Evolutionary conservation across 176 grass and related monocot species (phyloP).

Genomic region (Aegilops longissima): DNA sequence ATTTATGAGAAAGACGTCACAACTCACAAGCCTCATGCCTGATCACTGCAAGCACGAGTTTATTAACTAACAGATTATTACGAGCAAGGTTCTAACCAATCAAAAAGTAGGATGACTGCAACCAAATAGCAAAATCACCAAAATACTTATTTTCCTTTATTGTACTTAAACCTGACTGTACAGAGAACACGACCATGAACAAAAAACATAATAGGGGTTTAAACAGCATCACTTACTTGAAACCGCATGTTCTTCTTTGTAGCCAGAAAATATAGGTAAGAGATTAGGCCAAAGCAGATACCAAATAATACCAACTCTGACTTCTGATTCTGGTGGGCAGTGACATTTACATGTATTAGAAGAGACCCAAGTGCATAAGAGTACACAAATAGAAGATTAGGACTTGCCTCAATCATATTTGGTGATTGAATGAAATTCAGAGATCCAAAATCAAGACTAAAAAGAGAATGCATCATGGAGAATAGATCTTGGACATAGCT

Average conservation of each 20-base stretch:
- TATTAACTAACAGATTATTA: not conserved
- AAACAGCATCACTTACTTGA: constrained; percentile 47
- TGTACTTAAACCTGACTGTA: not conserved
- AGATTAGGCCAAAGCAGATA: constrained; percentile 79
- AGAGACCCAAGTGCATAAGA: constrained; percentile 19
- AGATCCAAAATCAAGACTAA: constrained; percentile 56
- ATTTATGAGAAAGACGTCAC: not conserved
- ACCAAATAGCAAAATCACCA: not conserved
- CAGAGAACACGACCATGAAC: constrained; percentile 2
- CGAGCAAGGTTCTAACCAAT: not conserved
- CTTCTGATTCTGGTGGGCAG: constrained; percentile 70
- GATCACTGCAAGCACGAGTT: not conserved
- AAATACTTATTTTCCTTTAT: not conserved
- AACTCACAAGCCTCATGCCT: not conserved
- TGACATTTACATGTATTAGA: constrained; percentile 38
- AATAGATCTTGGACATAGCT: constrained; percentile 85
- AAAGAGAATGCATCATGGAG: constrained; percentile 67
- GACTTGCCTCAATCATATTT: constrained; percentile 74
- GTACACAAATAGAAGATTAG: constrained; percentile 6
- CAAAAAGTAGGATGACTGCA: not conserved
- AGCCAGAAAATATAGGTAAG: constrained; percentile 79
- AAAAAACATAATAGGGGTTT: constrained; percentile 2
- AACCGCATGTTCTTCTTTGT: constrained; percentile 75
- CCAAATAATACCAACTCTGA: constrained; percentile 61
- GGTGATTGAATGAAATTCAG: constrained; percentile 61